Evolutionary conservation across 2,329 filamentous ascomycete species (phyloP).

Genomic region (Erysiphe pulchra): DNA sequence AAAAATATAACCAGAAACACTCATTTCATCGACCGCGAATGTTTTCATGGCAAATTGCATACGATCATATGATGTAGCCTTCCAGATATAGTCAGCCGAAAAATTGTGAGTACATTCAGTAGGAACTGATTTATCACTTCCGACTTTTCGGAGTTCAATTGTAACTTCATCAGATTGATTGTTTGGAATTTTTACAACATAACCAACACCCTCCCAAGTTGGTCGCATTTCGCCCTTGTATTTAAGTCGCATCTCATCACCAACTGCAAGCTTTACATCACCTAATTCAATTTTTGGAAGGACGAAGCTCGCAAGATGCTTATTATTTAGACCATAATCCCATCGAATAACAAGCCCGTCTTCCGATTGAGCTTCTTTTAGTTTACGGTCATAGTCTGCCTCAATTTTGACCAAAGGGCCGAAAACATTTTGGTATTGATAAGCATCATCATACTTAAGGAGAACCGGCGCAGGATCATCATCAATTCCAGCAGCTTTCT

Average conservation of each 20-base stretch:
- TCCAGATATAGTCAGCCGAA: conserved; percentile 97
- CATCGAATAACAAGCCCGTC: conserved; percentile 85
- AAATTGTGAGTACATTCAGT: conserved; percentile 96
- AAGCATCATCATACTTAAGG: conserved; percentile 86
- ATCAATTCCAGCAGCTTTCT: conserved; percentile 75
- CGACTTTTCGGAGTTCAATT: conserved; percentile 78
- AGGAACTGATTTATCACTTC: conserved; percentile 85
- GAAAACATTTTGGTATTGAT: conserved; percentile 97
- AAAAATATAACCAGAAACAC: conserved; percentile 95
- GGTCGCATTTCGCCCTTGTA: conserved; percentile 85
- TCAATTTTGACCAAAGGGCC: conserved; percentile 96
- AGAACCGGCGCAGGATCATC: conserved; percentile 86
- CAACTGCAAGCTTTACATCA: conserved; percentile 91
- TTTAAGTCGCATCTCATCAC: conserved; percentile 92
- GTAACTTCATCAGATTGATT: conserved; percentile 96
- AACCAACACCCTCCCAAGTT: conserved; percentile 92
- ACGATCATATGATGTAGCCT: conserved; percentile 93
- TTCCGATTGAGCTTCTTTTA: conserved; percentile 95
- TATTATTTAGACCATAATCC: conserved; percentile 91
- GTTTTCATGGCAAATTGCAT: conserved; percentile 99
- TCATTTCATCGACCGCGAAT: conserved; percentile 93
- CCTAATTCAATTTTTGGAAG: conserved; percentile 92
- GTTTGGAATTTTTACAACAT: conserved; percentile 98
- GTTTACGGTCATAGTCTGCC: conserved; percentile 94
- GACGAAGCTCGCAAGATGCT: conserved; percentile 84